Conservation (phyloP, 495 filamentous ascomycete species). For the Xylaria acuta region DNA sequence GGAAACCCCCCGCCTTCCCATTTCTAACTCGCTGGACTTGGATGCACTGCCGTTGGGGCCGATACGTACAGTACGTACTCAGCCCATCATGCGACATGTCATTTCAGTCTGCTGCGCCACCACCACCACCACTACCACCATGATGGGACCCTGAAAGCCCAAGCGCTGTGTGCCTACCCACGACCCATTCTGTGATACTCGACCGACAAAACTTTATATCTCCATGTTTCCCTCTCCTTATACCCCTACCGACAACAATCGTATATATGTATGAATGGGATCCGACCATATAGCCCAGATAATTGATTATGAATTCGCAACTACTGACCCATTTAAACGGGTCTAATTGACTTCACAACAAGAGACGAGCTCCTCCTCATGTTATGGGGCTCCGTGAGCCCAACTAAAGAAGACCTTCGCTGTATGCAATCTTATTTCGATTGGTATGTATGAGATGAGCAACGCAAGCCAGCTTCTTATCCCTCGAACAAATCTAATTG, state of each 20-base stretch:
- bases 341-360: conserved; percentile 8
- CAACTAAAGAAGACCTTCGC: conserved; percentile 3
- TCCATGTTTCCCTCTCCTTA: not conserved
- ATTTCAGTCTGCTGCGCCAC: conserved; percentile 11
- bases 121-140: too few relatives aligned
- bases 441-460: conserved; percentile 6
- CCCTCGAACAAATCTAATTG: not conserved
- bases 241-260: not conserved
- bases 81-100: conserved; percentile 1
- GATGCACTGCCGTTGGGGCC: not conserved
- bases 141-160: not conserved
- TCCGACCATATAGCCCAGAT: not conserved
- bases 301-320: not conserved
- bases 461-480: not conserved
- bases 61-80: not conserved
- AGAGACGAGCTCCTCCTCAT: conserved; percentile 21
- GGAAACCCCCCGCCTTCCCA: not conserved
- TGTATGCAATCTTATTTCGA: conserved; percentile 22
- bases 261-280: not conserved
- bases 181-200: not conserved
- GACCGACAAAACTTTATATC: not conserved
- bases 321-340: conserved; percentile 10
- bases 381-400: conserved; percentile 18
- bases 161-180: not conserved
- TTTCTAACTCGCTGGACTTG: not conserved